phyloP scores from a whole-genome alignment of 2,329 filamentous ascomycete species.

The Chrysoporthe austroafricana region DNA sequence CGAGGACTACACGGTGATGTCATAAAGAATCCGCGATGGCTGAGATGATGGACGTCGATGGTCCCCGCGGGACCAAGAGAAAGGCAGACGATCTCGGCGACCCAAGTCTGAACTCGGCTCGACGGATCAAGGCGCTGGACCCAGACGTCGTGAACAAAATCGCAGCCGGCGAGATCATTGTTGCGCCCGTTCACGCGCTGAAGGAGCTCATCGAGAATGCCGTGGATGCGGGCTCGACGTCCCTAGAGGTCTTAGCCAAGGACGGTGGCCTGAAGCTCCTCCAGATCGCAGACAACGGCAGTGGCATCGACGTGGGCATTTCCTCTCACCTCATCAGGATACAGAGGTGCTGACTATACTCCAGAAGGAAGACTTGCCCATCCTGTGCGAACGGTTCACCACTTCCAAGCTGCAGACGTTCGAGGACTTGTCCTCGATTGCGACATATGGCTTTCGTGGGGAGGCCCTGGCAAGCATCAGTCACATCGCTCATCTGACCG shows the following conservation, averaged over 20 bases:
- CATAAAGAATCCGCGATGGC: slow-evolving; percentile 33
- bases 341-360: slow-evolving; percentile 32
- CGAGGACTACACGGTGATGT: not conserved
- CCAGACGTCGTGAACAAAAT: slow-evolving; percentile 98
- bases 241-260: slow-evolving; percentile 88
- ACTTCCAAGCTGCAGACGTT: slow-evolving; percentile 95
- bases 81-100: slow-evolving; percentile 46
- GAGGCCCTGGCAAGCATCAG: slow-evolving; percentile 97
- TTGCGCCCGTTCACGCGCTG: slow-evolving; percentile 91
- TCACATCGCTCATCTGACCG: slow-evolving; percentile 93
- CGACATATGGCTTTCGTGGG: slow-evolving; percentile 96
- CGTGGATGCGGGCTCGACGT: slow-evolving; percentile 94
- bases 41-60: slow-evolving; percentile 51
- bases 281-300: slow-evolving; percentile 96
- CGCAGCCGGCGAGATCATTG: slow-evolving; percentile 96
- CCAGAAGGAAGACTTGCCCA: slow-evolving; percentile 86
- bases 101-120: slow-evolving; percentile 13
- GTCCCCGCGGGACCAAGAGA: slow-evolving; percentile 51
- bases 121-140: slow-evolving; percentile 71
- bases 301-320: slow-evolving; percentile 81
- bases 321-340: not conserved
- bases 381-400: slow-evolving; percentile 94
- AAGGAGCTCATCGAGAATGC: slow-evolving; percentile 98
- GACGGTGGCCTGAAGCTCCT: slow-evolving; percentile 93
- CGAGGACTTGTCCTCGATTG: slow-evolving; percentile 87